Evolutionary conservation across 2,329 filamentous ascomycete species (phyloP).

Genomic region (Colletotrichum caudatum): DNA sequence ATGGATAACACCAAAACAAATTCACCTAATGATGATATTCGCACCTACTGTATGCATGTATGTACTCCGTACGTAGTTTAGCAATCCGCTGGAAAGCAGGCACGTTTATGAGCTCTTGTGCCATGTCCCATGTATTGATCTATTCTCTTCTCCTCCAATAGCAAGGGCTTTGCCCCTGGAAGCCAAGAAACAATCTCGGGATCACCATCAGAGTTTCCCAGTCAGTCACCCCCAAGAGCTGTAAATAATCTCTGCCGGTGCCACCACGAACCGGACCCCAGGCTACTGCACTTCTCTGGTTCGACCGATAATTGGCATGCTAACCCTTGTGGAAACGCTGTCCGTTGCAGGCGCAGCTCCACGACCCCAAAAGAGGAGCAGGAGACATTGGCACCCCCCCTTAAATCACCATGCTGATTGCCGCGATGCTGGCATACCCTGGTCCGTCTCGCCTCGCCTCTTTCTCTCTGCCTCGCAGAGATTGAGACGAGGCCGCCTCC

Average conservation of each 20-base stretch:
- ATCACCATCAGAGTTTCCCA: constrained; percentile 33
- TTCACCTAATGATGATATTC: background rate
- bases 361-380: constrained; percentile 36
- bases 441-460: constrained; percentile 35
- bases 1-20: too few species aligned
- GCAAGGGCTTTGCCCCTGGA: constrained; percentile 11
- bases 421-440: constrained; percentile 31
- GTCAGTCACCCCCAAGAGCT: constrained; percentile 14
- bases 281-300: constrained; percentile 24
- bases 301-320: constrained; percentile 37
- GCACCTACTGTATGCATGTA: too few species aligned
- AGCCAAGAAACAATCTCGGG: constrained; percentile 37
- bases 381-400: constrained; percentile 40
- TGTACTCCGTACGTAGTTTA: too few species aligned
- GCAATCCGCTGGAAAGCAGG: background rate
- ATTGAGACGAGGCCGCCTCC: constrained; percentile 34
- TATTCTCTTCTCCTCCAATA: background rate
- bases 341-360: constrained; percentile 38
- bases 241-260: constrained; percentile 32
- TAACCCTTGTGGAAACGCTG: constrained; percentile 40
- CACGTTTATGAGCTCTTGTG: background rate
- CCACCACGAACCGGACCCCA: constrained; percentile 23
- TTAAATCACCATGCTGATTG: constrained; percentile 40
- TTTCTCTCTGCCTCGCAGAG: constrained; percentile 22
- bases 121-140: too few species aligned